These are phyloP conservation scores for Silene vulgaris DNA, from an alignment of 179 eudicot genomes.

Conservation along the genomic window DNA sequence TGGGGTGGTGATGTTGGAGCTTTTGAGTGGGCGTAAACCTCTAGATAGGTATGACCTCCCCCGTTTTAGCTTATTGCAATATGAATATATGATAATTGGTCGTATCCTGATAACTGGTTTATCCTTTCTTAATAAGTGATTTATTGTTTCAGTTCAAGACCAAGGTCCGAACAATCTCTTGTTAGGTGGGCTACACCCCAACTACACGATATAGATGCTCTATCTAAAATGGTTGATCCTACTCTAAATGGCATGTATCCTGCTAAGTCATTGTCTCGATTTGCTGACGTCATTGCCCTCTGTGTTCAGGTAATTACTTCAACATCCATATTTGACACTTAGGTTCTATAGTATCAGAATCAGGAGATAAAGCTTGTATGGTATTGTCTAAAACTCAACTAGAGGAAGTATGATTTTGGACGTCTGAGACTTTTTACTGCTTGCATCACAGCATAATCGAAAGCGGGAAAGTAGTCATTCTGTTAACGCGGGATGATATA, in stretches of 20 bases:
- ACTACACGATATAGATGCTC: conserved; percentile 84
- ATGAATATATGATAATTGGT: neutral
- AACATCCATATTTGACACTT: neutral
- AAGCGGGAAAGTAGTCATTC: no score
- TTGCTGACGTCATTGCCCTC: conserved; percentile 74
- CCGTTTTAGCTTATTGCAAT: neutral
- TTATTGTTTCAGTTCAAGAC: conserved; percentile 51
- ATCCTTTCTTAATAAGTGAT: conserved; percentile 14
- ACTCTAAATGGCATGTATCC: conserved; percentile 68
- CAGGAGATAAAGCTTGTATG: neutral
- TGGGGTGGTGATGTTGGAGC: conserved; percentile 87
- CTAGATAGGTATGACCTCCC: conserved; percentile 53
- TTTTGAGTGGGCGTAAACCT: conserved; percentile 79
- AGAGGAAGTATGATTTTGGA: no score
- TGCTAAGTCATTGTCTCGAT: conserved; percentile 74
- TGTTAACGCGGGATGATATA: no score
- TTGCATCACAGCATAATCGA: no score
- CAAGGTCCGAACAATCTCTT: conserved; percentile 73
- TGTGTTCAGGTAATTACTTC: conserved; percentile 70
- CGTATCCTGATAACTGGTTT: conserved; percentile 4
- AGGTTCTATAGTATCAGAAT: no score
- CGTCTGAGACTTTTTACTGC: no score
- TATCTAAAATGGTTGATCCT: conserved; percentile 78
- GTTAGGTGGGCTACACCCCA: conserved; percentile 87
- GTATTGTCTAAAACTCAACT: no score